Base-by-base conservation (phyloP, 495 filamentous ascomycete species). In the Elasticomyces elasticus region DNA sequence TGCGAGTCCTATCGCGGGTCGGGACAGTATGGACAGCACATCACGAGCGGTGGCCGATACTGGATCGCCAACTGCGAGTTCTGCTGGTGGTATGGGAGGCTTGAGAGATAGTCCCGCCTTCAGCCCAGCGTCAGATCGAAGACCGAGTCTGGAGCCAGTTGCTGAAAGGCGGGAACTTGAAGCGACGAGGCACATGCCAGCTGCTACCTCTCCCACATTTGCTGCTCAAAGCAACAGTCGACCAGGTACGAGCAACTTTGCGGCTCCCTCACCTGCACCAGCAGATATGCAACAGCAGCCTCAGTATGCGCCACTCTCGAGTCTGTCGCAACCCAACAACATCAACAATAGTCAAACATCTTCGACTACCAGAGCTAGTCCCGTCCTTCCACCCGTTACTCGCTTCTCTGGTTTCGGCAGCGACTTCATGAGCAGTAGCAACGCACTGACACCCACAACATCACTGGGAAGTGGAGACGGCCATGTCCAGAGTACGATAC, bases 1-100 rank as follows among this genome's bases (percentile, higher is more conserved):
- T 12, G 72, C 71, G 43, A 55, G 45, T 19, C 64, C 74, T 50
- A 81, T 82, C 0, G 76, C 77, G 13, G 65, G 56, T 19, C 48
- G 62, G 25, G 17, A 62, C 3, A 71, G 67, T 52, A 35, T 70
- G 51, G 71, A 70, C 40, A 60, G 61, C 1, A 41, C 66, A 17
- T 37, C 49, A 12, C 38, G 49, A 26, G 49, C 49, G 13, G 54
- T 51, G 4, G 48, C 23, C 17, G 53, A 62, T 13, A 54, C 58
- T 38, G 52, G 23, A n/a, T 26, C 33, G 42, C 24, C 45, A 27
- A 7, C 42, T n/a, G n/a, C n/a, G 3, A 7, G 7, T 12, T 5
- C 5, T 24, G 42, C 24, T 45, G 17, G 6, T 23, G 42, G 42
- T 3, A 27, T 28, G 27, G 9, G n/a, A 5, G 24, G 24, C 17